phyloP scores from a whole-genome alignment of 2,329 filamentous ascomycete species.

The Stachybotrys elegans region DNA sequence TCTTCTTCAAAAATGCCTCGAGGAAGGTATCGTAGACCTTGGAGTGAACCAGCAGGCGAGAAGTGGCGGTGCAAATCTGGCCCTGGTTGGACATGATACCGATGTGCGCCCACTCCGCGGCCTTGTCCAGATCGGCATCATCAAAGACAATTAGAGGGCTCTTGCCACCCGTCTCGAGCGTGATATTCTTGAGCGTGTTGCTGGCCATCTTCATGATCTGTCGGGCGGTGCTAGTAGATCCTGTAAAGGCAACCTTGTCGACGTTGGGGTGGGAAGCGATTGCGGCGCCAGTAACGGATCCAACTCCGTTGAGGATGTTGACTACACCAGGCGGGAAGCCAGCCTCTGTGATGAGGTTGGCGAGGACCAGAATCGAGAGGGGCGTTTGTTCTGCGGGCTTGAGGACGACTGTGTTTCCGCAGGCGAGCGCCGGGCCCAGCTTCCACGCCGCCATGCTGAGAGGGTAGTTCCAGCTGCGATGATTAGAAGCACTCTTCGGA shows the following conservation, averaged over 20 bases:
- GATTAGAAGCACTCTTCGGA: too few relatives aligned
- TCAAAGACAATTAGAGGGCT: slow-evolving; percentile 71
- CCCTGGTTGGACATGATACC: slow-evolving; percentile 60
- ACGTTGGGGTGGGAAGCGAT: slow-evolving; percentile 47
- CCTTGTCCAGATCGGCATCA: slow-evolving; percentile 68
- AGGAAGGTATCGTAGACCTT: slow-evolving; percentile 81
- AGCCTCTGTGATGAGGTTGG: slow-evolving; percentile 62
- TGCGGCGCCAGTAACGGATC: slow-evolving; percentile 68
- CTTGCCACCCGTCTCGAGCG: slow-evolving; percentile 74
- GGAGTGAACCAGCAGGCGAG: slow-evolving; percentile 77
- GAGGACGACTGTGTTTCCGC: slow-evolving; percentile 65
- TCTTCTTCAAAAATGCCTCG: slow-evolving; percentile 67
- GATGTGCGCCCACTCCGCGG: slow-evolving; percentile 69
- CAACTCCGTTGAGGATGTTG: slow-evolving; percentile 72
- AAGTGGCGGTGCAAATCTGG: slow-evolving; percentile 66
- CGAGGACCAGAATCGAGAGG: slow-evolving; percentile 61
- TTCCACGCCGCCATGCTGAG: slow-evolving; percentile 77
- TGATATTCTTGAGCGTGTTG: slow-evolving; percentile 71
- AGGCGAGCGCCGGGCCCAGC: slow-evolving; percentile 65
- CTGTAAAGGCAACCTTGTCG: slow-evolving; percentile 76
- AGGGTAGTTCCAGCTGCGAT: slow-evolving; percentile 83
- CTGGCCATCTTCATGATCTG: slow-evolving; percentile 74
- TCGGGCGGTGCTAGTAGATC: slow-evolving; percentile 65
- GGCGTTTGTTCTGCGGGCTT: slow-evolving; percentile 74
- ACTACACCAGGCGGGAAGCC: slow-evolving; percentile 71